Evolutionary conservation across 257 asterid genomes (phyloP), one percentile per base, ranked within the genome.

Genomic region (Penstemon eatonii): DNA sequence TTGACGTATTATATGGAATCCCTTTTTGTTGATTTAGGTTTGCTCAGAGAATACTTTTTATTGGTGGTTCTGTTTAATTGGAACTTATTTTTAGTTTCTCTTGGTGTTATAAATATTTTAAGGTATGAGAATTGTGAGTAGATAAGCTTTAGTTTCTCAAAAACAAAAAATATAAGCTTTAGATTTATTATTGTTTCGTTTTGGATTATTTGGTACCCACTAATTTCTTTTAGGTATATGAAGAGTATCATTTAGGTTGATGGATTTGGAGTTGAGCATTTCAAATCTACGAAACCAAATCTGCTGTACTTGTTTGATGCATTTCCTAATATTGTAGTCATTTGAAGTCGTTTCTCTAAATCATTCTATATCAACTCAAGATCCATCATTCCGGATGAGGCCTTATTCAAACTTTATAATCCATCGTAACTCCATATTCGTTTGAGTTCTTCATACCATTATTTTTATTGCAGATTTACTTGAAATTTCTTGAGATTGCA

Each of bases 381-480:
- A 25, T 25, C 33, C 33, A 25, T 25, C 33, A 25, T 1, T 25
- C 33, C 33, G 33, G 33, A 25, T 25, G 33, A 25, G 33, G 33
- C 33, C 3, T 36, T 3, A 38, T 51, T 45, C 43, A 54, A 13
- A 51, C 60, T 51, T 36, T 47, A 56, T 53, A 58, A 42, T 47
- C 49, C 43, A 57, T 67, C 62, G 58, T 2, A 63, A 19, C 65
- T 72, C 38, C 56, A 42, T 63, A 56, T 51, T 11, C 15, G 11
- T 54, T 52, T 55, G 54, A 42, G 53, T 46, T 38, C 60, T 72
- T 46, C 54, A 49, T 71, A 72, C 18, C 5, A 13, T 1, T 78
- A 33, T 46, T 40, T 1, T 33, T 19, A 7, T 65, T 78, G 83
- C 91, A 87, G 92, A 85, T 45, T 54, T 25, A 25, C 19, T 65